These are phyloP conservation scores for Cyclotella atomus DNA, from an alignment of 108 stramenopile species.

Conservation along the genomic window DNA sequence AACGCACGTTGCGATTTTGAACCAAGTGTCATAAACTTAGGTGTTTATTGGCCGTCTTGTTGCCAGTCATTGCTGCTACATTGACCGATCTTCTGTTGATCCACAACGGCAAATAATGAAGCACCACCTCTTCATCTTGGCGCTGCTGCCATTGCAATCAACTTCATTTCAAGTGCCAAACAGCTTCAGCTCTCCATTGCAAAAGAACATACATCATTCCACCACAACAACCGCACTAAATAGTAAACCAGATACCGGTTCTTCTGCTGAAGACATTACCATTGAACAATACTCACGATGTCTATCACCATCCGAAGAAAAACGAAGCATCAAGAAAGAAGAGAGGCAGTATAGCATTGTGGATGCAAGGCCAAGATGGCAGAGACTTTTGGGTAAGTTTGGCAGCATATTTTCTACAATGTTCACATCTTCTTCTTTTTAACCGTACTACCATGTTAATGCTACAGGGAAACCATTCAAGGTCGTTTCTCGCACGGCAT, in stretches of 20 bases:
- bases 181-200: too few relatives aligned
- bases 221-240: too few relatives aligned
- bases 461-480: constrained; percentile 1
- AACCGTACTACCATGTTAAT: background rate
- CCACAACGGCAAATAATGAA: background rate
- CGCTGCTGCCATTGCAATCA: background rate
- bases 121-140: background rate
- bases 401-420: background rate
- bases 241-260: too few relatives aligned
- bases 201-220: too few relatives aligned
- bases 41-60: too few relatives aligned
- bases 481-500: background rate
- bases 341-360: constrained; percentile 24
- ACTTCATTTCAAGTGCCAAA: too few relatives aligned
- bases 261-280: constrained; percentile 25
- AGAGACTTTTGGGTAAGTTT: constrained; percentile 9
- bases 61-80: background rate
- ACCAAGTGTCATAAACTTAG: too few relatives aligned
- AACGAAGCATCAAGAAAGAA: constrained; percentile 13
- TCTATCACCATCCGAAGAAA: constrained; percentile 22
- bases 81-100: background rate
- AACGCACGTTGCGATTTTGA: too few relatives aligned
- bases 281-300: constrained; percentile 39
- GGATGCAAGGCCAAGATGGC: constrained; percentile 36
- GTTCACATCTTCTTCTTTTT: background rate